Conservation (phyloP, 2,329 filamentous ascomycete genomes). For the Penicillium sp. region DNA sequence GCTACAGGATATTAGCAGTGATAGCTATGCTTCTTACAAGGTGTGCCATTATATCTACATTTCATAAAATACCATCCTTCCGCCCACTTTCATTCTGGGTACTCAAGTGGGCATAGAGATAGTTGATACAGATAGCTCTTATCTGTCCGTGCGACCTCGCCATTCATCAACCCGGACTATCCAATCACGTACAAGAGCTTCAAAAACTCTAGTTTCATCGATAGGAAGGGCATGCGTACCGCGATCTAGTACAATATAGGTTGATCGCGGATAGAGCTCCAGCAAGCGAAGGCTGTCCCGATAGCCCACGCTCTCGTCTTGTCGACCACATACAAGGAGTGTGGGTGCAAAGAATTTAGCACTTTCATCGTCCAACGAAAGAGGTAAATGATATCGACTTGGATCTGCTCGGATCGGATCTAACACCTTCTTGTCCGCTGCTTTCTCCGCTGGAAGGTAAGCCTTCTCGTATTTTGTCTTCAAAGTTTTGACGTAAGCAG, state of each 20-base stretch:
- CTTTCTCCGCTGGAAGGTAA: slow-evolving; percentile 17
- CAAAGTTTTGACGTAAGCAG: slow-evolving; percentile 22
- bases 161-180: slow-evolving; percentile 24
- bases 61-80: too few relatives aligned
- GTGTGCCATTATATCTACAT: too few relatives aligned
- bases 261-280: slow-evolving; percentile 29
- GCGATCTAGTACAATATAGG: slow-evolving; percentile 28
- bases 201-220: slow-evolving; percentile 29
- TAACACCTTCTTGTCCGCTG: slow-evolving; percentile 22
- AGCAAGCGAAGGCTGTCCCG: slow-evolving; percentile 30
- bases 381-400: slow-evolving; percentile 25
- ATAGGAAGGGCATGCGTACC: slow-evolving; percentile 29
- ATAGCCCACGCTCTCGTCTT: slow-evolving; percentile 30
- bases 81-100: too few relatives aligned
- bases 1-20: too few relatives aligned
- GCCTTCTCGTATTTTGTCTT: slow-evolving; percentile 22
- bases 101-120: too few relatives aligned
- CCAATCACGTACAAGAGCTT: slow-evolving; percentile 31
- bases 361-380: slow-evolving; percentile 14
- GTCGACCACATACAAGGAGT: slow-evolving; percentile 29
- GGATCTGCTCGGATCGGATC: slow-evolving; percentile 29
- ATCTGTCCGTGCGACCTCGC: slow-evolving; percentile 7
- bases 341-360: slow-evolving; percentile 29
- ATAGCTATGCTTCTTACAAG: too few relatives aligned
- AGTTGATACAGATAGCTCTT: too few relatives aligned